These are phyloP conservation scores for Cercospora berteroae DNA, from an alignment of 2,329 filamentous ascomycete genomes.

Conservation along the genomic window DNA sequence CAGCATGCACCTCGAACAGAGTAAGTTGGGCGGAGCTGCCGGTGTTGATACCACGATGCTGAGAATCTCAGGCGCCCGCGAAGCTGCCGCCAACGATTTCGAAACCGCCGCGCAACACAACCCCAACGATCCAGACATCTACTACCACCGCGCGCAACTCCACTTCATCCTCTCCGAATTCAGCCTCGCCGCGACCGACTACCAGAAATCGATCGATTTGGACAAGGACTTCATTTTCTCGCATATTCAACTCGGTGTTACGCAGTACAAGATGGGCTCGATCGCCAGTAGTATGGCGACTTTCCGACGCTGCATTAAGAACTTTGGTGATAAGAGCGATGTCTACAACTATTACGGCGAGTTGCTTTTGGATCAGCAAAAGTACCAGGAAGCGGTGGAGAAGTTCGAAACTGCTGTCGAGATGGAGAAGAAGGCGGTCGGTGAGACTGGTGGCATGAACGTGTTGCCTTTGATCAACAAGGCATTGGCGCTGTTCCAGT, in stretches of 20 bases:
- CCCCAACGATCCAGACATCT: conserved; percentile 89
- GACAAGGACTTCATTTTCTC: conserved; percentile 98
- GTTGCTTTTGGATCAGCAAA: conserved; percentile 91
- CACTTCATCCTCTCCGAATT: conserved; percentile 98
- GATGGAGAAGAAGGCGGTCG: conserved; percentile 76
- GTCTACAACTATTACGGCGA: conserved; percentile 99
- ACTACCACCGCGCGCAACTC: conserved; percentile 96
- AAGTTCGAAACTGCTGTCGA: conserved; percentile 99
- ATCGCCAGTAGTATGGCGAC: conserved; percentile 98
- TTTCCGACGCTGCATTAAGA: conserved; percentile 96
- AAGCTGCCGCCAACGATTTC: conserved; percentile 86
- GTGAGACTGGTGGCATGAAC: conserved; percentile 89
- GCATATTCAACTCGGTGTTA: conserved; percentile 97
- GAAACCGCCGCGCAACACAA: conserved; percentile 81
- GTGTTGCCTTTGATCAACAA: conserved; percentile 98
- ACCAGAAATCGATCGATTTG: conserved; percentile 97
- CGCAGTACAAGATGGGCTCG: conserved; percentile 99
- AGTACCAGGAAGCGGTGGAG: conserved; percentile 91
- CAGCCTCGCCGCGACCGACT: conserved; percentile 91
- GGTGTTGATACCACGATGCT: conserved; percentile 29
- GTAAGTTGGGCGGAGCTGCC: conserved; percentile 47
- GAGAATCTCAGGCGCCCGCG: conserved; percentile 64
- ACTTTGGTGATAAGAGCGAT: conserved; percentile 92
- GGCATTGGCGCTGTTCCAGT: conserved; percentile 93
- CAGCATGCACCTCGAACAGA: conserved; percentile 94